A percentile compares a stretch with the other conserved stretches of the same genome.
These are phyloP conservation scores for Nemania diffusa DNA, from an alignment of 2,329 filamentous ascomycete genomes.

Conservation along the genomic window DNA sequence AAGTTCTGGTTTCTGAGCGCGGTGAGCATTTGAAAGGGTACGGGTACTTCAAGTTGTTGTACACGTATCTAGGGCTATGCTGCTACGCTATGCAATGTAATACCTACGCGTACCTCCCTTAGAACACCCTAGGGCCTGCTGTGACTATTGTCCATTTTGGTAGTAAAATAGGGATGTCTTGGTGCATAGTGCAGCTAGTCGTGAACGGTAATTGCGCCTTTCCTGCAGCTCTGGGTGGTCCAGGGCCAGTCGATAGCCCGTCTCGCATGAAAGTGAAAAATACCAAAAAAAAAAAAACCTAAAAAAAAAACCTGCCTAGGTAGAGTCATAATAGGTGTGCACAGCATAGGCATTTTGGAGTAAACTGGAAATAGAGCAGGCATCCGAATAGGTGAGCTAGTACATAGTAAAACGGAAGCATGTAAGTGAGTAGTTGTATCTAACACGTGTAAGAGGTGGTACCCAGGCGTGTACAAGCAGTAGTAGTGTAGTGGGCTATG, in stretches of 20 bases:
- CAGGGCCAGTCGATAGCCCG: background rate
- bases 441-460: slow-evolving; percentile 18
- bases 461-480: background rate
- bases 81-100: slow-evolving; percentile 33
- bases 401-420: background rate
- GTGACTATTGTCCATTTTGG: slow-evolving; percentile 17
- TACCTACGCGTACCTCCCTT: slow-evolving; percentile 7
- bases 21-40: slow-evolving; percentile 29
- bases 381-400: background rate
- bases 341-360: background rate
- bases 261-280: slow-evolving; percentile 7
- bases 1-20: slow-evolving; percentile 3
- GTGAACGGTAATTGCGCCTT: too few relatives aligned
- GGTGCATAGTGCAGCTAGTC: slow-evolving; percentile 7
- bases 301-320: too few relatives aligned
- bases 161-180: slow-evolving; percentile 2
- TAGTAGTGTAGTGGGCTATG: slow-evolving; percentile 17
- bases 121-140: background rate
- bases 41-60: slow-evolving; percentile 31
- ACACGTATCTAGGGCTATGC: slow-evolving; percentile 30
- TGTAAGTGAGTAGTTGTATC: background rate
- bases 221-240: too few relatives aligned
- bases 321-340: background rate
- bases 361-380: background rate
- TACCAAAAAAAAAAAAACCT: background rate